Evolutionary conservation across 208 protist species (phyloP), one percentile per base, ranked within the genome.

Genomic region (Herpetomonas tarakana): DNA sequence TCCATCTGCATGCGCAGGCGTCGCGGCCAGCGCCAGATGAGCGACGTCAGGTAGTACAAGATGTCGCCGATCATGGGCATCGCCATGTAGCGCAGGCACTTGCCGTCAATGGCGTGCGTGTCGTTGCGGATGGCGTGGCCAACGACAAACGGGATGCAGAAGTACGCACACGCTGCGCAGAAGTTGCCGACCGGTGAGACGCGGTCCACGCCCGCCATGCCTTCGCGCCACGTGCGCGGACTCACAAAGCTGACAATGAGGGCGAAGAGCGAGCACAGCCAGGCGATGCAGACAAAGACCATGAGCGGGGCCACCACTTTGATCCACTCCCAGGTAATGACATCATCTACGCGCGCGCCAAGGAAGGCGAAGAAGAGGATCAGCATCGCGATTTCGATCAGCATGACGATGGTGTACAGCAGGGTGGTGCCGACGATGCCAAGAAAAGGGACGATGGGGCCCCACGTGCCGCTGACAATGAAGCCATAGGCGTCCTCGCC

Each of bases 11-110:
- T 61, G 28, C 83, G 86, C 38, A 88, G 28, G 44, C 71, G 65
- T 27, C 74, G 62, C 24, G 89, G 89, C 83, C 81, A 93, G 52
- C 86, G 83, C 86, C 89, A 95, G 55, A 90, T 84, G 61, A 92
- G 68, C n/a, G 89, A 93, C 41, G 81, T 83, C 28, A 82, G 41
- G 65, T 92, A 93, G 74, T 91, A 92, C 3, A 93, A 44, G 29
- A 78, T 68, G 62, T 95, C 89, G 22, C 70, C 89, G 27, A 81
- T 58, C 65, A 95, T 91, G 16, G 73, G 85, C 38, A 89, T 59
- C 7, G 27, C 50, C 71, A 95, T 85, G 65, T 86, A 91, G 26
- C 14, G 30, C 27, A 78, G 46, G 54, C 73, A 91, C 46, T 82
- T 58, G 2, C 77, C 77, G 14, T 71, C 58, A 6, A 58, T 49